Conservation (phyloP, 306 rosid species). For the Casuarina glauca region DNA sequence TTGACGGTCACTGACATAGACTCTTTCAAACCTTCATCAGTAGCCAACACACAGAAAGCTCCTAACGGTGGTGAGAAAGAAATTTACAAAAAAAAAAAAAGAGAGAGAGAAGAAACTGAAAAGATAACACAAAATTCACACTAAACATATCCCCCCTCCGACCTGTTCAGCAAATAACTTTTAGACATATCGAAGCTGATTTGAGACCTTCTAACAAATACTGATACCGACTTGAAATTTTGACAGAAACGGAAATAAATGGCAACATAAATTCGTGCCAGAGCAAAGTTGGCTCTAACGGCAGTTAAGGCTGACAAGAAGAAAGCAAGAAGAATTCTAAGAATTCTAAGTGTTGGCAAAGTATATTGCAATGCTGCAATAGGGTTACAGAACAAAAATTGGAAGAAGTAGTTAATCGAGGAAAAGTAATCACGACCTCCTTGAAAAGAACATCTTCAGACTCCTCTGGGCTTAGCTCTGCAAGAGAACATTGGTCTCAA, state of each 20-base stretch:
- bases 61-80: background rate
- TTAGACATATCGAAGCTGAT: background rate
- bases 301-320: background rate
- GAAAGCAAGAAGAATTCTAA: background rate
- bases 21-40: background rate
- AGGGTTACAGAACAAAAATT: background rate
- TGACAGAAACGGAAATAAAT: background rate
- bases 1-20: background rate
- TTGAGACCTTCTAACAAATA: background rate
- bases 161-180: background rate
- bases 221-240: background rate
- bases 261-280: background rate
- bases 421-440: conserved; percentile 55
- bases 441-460: conserved; percentile 98
- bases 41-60: background rate
- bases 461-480: conserved; percentile 95
- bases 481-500: conserved; percentile 28
- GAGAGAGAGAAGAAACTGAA: background rate
- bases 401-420: conserved; percentile 26
- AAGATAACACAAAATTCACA: background rate
- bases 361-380: conserved; percentile 3
- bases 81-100: background rate
- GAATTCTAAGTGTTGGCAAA: background rate
- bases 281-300: background rate
- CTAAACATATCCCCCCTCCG: background rate